A percentile compares a stretch with the other conserved stretches of the same genome.
phyloP scores from a whole-genome alignment of 192 early-diverging fungal species.

The Backusella sp. region DNA sequence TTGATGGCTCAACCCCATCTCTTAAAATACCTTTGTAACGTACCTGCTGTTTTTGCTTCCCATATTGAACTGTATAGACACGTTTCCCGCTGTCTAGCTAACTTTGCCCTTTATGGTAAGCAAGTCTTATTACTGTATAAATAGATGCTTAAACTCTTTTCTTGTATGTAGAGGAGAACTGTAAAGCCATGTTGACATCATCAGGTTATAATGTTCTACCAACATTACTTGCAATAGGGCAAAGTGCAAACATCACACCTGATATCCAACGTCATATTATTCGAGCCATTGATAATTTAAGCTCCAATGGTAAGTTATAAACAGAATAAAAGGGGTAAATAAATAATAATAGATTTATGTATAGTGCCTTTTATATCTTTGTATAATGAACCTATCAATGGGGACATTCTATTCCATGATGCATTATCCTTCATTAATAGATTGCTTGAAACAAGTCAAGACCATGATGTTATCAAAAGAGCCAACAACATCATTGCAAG shows the following conservation, averaged over 20 bases:
- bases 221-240: slow-evolving; percentile 35
- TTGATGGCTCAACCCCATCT: slow-evolving; percentile 51
- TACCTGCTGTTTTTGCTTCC: slow-evolving; percentile 37
- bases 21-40: slow-evolving; percentile 40
- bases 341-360: background rate
- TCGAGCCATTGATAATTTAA: slow-evolving; percentile 56
- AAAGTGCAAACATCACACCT: slow-evolving; percentile 34
- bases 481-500: slow-evolving; percentile 1
- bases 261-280: slow-evolving; percentile 56
- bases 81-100: slow-evolving; percentile 54
- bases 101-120: slow-evolving; percentile 54
- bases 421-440: background rate
- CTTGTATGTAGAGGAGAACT: slow-evolving; percentile 24
- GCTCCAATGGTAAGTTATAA: slow-evolving; percentile 21
- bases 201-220: slow-evolving; percentile 30
- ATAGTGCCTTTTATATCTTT: background rate
- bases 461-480: slow-evolving; percentile 12
- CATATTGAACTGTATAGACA: slow-evolving; percentile 54
- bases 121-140: background rate
- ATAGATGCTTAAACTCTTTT: background rate
- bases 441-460: slow-evolving; percentile 8
- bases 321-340: too few relatives aligned
- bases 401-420: background rate
- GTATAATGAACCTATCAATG: background rate
- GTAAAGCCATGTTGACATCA: slow-evolving; percentile 6